A percentile compares a stretch with the other conserved stretches of the same genome.
phyloP scores from a whole-genome alignment of 306 rosid genomes.

The Lagenaria siceraria region DNA sequence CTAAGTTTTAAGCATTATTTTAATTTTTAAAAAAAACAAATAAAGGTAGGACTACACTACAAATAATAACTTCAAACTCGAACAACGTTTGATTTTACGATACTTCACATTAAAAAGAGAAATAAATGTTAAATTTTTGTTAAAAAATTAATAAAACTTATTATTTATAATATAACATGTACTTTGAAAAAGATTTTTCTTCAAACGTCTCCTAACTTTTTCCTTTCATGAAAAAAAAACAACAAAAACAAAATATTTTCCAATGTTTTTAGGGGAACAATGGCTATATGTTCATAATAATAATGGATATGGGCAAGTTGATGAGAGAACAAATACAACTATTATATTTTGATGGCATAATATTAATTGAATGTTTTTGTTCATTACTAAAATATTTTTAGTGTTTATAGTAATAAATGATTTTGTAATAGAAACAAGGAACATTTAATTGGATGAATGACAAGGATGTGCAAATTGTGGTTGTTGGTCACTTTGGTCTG shows the following conservation, averaged over 20 bases:
- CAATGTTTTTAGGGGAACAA: no score
- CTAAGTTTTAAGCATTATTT: background rate
- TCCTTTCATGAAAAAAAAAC: no score
- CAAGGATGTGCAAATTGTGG: background rate
- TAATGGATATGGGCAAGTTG: background rate
- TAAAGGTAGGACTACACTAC: background rate
- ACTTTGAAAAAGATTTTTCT: no score
- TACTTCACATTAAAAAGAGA: no score
- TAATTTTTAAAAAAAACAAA: background rate
- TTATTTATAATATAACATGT: no score
- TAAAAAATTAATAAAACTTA: no score
- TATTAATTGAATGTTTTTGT: background rate
- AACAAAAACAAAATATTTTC: no score
- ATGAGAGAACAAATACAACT: conserved; percentile 1
- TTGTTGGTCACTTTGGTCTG: background rate
- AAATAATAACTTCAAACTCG: no score
- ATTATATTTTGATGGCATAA: background rate
- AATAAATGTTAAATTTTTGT: no score
- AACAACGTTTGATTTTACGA: no score
- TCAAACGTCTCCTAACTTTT: no score
- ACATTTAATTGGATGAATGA: background rate
- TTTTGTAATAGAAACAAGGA: background rate
- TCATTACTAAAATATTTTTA: background rate
- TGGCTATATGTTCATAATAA: no score
- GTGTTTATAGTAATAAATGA: background rate